Evolutionary conservation across 169 alveolate genomes (phyloP), one percentile per base, ranked within the genome.

Genomic region (Eimeria maxima): DNA sequence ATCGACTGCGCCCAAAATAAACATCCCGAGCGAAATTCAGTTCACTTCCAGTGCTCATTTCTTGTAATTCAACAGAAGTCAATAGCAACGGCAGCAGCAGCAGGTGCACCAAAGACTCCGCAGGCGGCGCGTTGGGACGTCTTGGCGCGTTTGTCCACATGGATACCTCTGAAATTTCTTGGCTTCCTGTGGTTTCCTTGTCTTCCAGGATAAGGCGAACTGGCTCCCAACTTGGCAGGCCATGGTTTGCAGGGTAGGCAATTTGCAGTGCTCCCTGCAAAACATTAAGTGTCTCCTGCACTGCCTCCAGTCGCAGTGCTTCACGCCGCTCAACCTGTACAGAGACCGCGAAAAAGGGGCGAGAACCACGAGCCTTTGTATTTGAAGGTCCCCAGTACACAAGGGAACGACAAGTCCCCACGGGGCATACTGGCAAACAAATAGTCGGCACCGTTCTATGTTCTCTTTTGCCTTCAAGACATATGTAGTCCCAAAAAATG

Each of bases 181-280:
- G 65, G 60, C 97, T 97, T 60, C 97, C 97, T 60, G 97, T 97
- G 45, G 95, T 97, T 88, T 98, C 98, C 96, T 98, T 97, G 94
- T 98, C 98, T 96, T 98, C 99, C 80, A 98, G 96, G 44, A 98
- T 86, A 20, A 98, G 96, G 84, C 98, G 95, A 81, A 98, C 97
- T 5, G 99, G 99, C 96, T 98, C 99, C 99, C 99, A 99, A 42
- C 97, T 97, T 4, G 99, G 99, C 42, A 99, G 97, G 38, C 99
- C 99, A 94, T 98, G 98, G 96, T 98, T 98, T 5, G 99, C 99
- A 18, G 99, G 99, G 95, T 99, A 99, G 20, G 99, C 99, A 50
- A 98, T 98, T 99, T 98, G 98, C 53, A 98, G 97, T 3, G 99
- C 99, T 20, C 99, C 99, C 95, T 98, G 97, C 95, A 99, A 97